phyloP scores from a whole-genome alignment of 495 filamentous ascomycete species.

The Daldinia concentrica region DNA sequence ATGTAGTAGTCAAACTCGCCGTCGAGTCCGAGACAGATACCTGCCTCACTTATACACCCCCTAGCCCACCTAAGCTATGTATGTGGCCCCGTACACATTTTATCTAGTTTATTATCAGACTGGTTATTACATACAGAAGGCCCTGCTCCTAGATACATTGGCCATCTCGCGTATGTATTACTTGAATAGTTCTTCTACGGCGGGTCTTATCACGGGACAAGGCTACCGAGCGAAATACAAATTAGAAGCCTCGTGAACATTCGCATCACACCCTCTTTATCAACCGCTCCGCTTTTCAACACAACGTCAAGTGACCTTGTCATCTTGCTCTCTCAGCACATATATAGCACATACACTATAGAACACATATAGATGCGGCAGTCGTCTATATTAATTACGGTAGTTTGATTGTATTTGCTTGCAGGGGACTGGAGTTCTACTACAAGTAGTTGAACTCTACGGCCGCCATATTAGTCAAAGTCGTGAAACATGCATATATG shows the following conservation, averaged over 20 bases:
- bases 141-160: background rate
- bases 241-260: conserved; percentile 39
- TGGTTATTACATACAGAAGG: background rate
- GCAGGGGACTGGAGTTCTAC: conserved; percentile 16
- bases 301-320: conserved; percentile 34
- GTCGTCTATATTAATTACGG: conserved; percentile 5
- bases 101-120: background rate
- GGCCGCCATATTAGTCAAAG: conserved; percentile 25
- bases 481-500: conserved; percentile 42
- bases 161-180: background rate
- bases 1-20: background rate
- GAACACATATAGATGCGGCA: background rate
- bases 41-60: conserved; percentile 2
- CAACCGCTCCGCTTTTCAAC: conserved; percentile 28
- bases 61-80: conserved; percentile 3
- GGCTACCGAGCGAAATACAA: conserved; percentile 15
- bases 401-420: background rate
- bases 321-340: background rate
- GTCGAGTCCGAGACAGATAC: conserved; percentile 1
- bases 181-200: background rate
- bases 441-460: conserved; percentile 19
- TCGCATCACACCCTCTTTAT: conserved; percentile 38
- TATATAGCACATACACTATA: background rate
- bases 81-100: background rate
- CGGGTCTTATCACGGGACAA: conserved; percentile 31